A percentile compares a stretch with the other conserved stretches of the same genome.
phyloP scores from a whole-genome alignment of 192 early-diverging fungal genomes.

The Gamsiella multidivaricata region DNA sequence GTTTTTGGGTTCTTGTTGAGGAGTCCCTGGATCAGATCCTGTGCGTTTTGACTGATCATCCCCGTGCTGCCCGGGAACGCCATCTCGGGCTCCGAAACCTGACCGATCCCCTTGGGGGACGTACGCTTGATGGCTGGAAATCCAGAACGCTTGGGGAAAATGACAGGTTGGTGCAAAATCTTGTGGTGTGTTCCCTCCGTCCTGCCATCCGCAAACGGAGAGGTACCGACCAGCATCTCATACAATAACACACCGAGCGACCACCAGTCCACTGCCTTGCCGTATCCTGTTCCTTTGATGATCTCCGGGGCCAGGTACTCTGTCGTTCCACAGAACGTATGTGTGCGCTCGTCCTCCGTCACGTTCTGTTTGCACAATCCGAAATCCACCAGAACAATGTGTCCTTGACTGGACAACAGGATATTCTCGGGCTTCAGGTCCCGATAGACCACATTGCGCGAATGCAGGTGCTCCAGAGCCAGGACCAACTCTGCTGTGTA shows the following conservation, averaged over 20 bases:
- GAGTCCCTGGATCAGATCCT: constrained; percentile 72
- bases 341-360: constrained; percentile 66
- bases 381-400: constrained; percentile 82
- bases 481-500: constrained; percentile 75
- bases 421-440: constrained; percentile 82
- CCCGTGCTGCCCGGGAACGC: constrained; percentile 40
- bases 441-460: constrained; percentile 74
- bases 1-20: constrained; percentile 71
- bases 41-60: constrained; percentile 66
- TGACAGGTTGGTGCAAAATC: constrained; percentile 66
- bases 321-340: constrained; percentile 90
- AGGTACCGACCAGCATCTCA: constrained; percentile 74
- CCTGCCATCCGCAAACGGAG: constrained; percentile 77
- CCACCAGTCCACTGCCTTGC: constrained; percentile 86
- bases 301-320: constrained; percentile 93
- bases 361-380: constrained; percentile 79
- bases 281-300: constrained; percentile 74
- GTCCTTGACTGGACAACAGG: constrained; percentile 72
- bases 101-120: background rate
- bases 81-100: background rate
- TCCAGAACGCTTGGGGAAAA: constrained; percentile 57
- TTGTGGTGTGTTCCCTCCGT: constrained; percentile 76
- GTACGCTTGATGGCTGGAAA: background rate
- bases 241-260: constrained; percentile 82
- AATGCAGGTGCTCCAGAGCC: constrained; percentile 77